These are phyloP conservation scores for Davidsoniella australis DNA, from an alignment of 2,329 filamentous ascomycete species.

Conservation along the genomic window DNA sequence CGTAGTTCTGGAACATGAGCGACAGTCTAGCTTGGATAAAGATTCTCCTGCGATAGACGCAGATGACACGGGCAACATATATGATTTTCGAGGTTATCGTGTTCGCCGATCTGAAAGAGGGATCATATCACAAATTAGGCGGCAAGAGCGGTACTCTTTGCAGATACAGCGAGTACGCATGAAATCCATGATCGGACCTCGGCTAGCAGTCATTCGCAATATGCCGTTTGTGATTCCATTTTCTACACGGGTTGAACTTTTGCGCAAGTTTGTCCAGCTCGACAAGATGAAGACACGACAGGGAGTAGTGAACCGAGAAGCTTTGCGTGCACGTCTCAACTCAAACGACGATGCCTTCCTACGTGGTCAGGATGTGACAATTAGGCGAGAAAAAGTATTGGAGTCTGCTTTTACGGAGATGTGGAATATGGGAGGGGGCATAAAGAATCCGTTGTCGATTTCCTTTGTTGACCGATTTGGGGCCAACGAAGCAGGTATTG, in stretches of 20 bases:
- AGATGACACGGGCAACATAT: constrained; percentile 8
- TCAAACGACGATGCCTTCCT: constrained; percentile 3
- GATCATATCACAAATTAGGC: background rate
- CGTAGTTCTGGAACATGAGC: constrained; percentile 76
- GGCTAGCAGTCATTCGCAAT: constrained; percentile 79
- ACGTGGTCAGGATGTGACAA: constrained; percentile 53
- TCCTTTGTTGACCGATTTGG: constrained; percentile 89
- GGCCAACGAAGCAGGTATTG: constrained; percentile 77
- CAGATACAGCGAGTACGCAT: constrained; percentile 49
- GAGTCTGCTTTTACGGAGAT: constrained; percentile 75
- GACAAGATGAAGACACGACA: constrained; percentile 59
- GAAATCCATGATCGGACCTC: constrained; percentile 64
- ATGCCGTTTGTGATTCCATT: constrained; percentile 97
- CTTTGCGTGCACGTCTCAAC: constrained; percentile 12
- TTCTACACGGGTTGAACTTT: constrained; percentile 76
- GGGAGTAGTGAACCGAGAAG: constrained; percentile 25
- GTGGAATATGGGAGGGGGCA: constrained; percentile 58
- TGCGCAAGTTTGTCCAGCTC: constrained; percentile 60
- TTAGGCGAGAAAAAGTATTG: constrained; percentile 64
- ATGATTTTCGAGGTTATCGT: background rate
- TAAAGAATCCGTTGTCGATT: constrained; percentile 94
- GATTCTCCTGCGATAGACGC: constrained; percentile 22
- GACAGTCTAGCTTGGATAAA: constrained; percentile 42
- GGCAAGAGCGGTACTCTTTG: background rate
- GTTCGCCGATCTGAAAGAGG: background rate